Base-by-base conservation (phyloP, 1,139 yeast species). In the Scheffersomyces illinoinensis region DNA sequence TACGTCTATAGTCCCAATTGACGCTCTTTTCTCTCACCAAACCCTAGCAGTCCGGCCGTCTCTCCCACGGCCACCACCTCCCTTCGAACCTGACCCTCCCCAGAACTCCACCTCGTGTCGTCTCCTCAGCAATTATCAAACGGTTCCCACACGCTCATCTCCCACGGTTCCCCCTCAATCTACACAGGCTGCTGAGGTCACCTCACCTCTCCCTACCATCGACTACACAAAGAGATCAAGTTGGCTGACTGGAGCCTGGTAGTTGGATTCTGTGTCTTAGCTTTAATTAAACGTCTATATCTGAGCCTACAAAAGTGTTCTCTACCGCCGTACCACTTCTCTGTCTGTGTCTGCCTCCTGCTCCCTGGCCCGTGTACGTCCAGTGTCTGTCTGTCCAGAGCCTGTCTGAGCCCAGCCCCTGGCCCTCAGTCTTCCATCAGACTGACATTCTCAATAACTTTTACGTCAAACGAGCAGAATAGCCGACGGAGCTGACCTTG, bases 21-120 rank as follows among this genome's bases (percentile, higher is more conserved):
- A 59, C 58, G 61, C 59, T 49, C 52, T 5, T 20, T 49, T 23
- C 7, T 47, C 47, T 50, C 49, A 47, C 14, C 48, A n/a, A 51
- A 20, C 8, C 47, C 47, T 47, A 47, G 49, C 49, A 43, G 18
- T 24, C 5, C 53, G 46, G 5, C 47, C 56, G n/a, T 64, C 62
- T 23, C 57, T 57, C 17, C 53, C 53, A 4, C 46, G 43, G 19
- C 50, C 24, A n/a, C 49, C 43, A n/a, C 17, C 20, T 54, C 47
- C 21, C 20, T 18, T n/a, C 26, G 48, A 17, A 43, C 52, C 52
- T 26, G 19, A 21, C 4, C 46, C 53, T 24, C 53, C 46, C 14
- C 24, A 17, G 24, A 49, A 20, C 24, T 49, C n/a, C 51, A 62
- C 50, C 56, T 17, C 43, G 17, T 33, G 43, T 33, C 17, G 43